Evolutionary conservation across 169 alveolate species (phyloP), one percentile per base, ranked within the genome.

Genomic region (Plasmodium reichenowi): DNA sequence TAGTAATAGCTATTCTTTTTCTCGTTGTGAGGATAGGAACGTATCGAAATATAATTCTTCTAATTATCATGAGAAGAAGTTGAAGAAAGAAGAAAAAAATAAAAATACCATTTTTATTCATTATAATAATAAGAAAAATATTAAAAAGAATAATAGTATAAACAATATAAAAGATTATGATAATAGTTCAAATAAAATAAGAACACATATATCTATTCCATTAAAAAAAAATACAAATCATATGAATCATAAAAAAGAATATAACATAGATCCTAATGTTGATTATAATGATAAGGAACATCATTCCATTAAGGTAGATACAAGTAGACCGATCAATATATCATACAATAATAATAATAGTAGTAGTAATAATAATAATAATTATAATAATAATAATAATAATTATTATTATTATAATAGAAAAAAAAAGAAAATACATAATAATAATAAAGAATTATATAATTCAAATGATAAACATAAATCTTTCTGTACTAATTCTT

Each of bases 131-230:
- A 56, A 56, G 22, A 22, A 56, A 56, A 56, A 56, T 6, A 56
- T 56, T 6, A 8, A 13, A 9, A 13, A 56, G 22, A 56, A 56
- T 56, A 8, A 56, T 56, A 6, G 1, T 56, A 15, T 56, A 56
- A 56, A 17, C 29, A 56, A 13, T 15, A 56, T 56, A 56, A 56
- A 15, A 56, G 22, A 56, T 38, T 5, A 38, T 38, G 47, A 38
- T 38, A 38, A 38, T 38, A 38, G 9, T 38, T 38, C 47, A 38
- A 38, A 38, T 38, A 38, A 38, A 38, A 17, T 56, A 13, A 56
- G 64, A 56, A 13, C 64, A 9, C 17, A 13, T 17, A 56, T 56
- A 56, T 56, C 64, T 56, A 56, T 56, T 17, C 64, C 64, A 17
- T 56, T 56, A 56, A 56, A 22, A 17, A 56, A 56, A 6, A 17